Evolutionary conservation across 148 eudicot genomes (phyloP).

Genomic region (Persicaria maculosa): DNA sequence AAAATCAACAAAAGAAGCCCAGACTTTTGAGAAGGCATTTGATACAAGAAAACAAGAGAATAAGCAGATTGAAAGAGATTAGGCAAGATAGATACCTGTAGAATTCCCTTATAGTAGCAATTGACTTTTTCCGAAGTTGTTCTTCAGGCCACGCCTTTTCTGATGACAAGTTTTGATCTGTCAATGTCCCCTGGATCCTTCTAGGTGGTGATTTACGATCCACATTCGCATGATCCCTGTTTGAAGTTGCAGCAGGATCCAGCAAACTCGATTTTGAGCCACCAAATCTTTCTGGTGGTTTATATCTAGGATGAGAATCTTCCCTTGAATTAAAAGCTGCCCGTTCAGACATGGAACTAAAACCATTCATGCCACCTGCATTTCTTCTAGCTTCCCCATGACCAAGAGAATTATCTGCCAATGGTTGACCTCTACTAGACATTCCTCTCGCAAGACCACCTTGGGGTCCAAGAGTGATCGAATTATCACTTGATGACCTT

Average conservation of each 20-base stretch:
- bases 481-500: constrained; percentile 56
- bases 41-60: not conserved
- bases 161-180: constrained; percentile 25
- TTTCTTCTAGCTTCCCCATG: constrained; percentile 48
- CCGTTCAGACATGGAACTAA: constrained; percentile 38
- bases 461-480: constrained; percentile 87
- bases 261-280: constrained; percentile 31
- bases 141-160: constrained; percentile 59
- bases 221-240: constrained; percentile 38
- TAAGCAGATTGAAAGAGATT: not conserved
- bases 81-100: constrained; percentile 45
- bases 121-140: constrained; percentile 52
- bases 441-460: constrained; percentile 94
- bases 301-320: constrained; percentile 35
- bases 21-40: not conserved
- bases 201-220: constrained; percentile 37
- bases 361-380: constrained; percentile 45
- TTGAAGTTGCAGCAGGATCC: constrained; percentile 32
- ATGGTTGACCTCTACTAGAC: constrained; percentile 64
- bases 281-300: constrained; percentile 34
- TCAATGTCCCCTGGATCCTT: constrained; percentile 20
- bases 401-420: constrained; percentile 29
- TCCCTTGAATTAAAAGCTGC: constrained; percentile 39
- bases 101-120: constrained; percentile 69
- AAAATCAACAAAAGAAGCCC: not conserved